These are phyloP conservation scores for Talaromyces wortmannii DNA, from an alignment of 495 filamentous ascomycete species.

Conservation along the genomic window DNA sequence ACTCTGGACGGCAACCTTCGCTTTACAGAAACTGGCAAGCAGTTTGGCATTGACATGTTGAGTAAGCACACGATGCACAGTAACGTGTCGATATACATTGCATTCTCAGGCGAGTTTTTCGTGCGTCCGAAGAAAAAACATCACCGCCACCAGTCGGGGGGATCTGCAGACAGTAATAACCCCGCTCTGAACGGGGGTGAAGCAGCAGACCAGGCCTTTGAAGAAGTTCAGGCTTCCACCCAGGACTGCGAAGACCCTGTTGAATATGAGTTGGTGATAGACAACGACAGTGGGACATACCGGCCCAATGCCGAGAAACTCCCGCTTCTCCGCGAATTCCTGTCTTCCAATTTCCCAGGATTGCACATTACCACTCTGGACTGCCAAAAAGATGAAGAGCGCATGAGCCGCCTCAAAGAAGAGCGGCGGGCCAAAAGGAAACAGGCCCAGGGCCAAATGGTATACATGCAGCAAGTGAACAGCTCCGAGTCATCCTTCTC, in stretches of 20 bases:
- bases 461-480: slow-evolving; percentile 59
- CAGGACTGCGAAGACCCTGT: slow-evolving; percentile 46
- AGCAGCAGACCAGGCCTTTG: slow-evolving; percentile 21
- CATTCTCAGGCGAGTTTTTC: slow-evolving; percentile 90
- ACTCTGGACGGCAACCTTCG: slow-evolving; percentile 79
- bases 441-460: slow-evolving; percentile 50
- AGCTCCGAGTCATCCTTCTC: slow-evolving; percentile 48
- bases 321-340: slow-evolving; percentile 59
- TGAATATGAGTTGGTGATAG: slow-evolving; percentile 82
- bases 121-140: slow-evolving; percentile 57
- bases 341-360: slow-evolving; percentile 65
- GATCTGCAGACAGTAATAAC: slow-evolving; percentile 10
- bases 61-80: slow-evolving; percentile 95
- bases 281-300: slow-evolving; percentile 94
- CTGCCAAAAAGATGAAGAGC: slow-evolving; percentile 56
- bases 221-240: slow-evolving; percentile 22
- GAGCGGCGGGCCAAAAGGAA: slow-evolving; percentile 58
- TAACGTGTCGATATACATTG: slow-evolving; percentile 82
- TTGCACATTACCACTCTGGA: slow-evolving; percentile 63
- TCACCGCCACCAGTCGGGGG: slow-evolving; percentile 16
- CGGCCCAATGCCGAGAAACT: slow-evolving; percentile 72
- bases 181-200: slow-evolving; percentile 21
- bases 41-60: slow-evolving; percentile 87
- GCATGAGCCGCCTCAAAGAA: slow-evolving; percentile 54
- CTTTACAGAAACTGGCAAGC: slow-evolving; percentile 91